Percentiles rank a stretch among this genome's conserved stretches.
phyloP scores from a whole-genome alignment of 1,284 basidiomycete genomes.

The Stereum hirsutum region DNA sequence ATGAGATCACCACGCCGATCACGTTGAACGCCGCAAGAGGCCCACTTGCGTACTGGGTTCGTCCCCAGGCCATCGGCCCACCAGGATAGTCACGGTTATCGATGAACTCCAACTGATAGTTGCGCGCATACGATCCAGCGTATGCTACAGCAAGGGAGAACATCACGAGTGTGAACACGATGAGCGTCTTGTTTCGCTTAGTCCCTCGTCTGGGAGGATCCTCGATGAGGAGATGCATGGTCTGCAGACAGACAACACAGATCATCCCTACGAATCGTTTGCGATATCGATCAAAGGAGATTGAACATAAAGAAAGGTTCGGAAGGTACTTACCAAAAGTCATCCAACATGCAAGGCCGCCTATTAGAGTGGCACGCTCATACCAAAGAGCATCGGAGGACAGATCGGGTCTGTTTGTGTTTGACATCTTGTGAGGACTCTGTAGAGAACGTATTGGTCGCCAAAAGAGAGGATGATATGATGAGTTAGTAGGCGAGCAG shows the following conservation, averaged over 20 bases:
- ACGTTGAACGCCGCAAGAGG: not conserved
- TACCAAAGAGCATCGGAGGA: not conserved
- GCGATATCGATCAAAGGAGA: too few species aligned
- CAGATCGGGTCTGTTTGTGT: not conserved
- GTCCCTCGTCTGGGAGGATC: not conserved
- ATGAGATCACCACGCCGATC: not conserved
- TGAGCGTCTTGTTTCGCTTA: not conserved
- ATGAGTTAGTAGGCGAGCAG: too few species aligned
- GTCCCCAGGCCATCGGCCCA: not conserved
- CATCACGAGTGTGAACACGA: not conserved
- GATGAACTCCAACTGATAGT: not conserved
- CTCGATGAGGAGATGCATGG: not conserved
- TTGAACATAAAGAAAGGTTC: not conserved
- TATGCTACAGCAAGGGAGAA: not conserved
- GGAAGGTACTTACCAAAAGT: not conserved
- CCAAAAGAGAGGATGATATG: too few species aligned
- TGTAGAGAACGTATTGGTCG: too few species aligned
- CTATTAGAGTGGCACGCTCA: not conserved
- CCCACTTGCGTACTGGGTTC: not conserved
- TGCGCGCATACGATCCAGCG: not conserved
- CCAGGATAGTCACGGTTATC: not conserved
- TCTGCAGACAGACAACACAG: not conserved
- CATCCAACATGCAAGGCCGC: not conserved
- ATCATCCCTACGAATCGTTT: too few species aligned
- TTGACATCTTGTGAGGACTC: too few species aligned